A percentile compares a stretch with the other conserved stretches of the same genome.
phyloP scores from a whole-genome alignment of 768 basidiomycete genomes.

The Tulasnella sp. region DNA sequence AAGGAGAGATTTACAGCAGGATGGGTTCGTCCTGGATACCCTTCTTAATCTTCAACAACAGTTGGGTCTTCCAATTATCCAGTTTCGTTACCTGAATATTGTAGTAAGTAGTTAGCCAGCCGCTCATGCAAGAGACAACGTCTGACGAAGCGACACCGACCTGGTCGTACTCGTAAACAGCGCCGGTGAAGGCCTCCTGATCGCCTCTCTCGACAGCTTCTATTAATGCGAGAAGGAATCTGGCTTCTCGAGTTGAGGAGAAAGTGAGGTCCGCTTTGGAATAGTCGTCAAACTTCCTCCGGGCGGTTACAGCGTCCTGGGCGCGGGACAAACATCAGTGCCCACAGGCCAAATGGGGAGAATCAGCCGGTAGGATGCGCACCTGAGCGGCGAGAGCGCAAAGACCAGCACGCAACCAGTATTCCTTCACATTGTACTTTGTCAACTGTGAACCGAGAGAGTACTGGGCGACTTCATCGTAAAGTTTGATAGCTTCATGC shows the following conservation, averaged over 20 bases:
- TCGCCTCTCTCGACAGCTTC: constrained; percentile 69
- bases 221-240: constrained; percentile 69
- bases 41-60: constrained; percentile 86
- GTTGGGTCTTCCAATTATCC: constrained; percentile 92
- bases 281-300: constrained; percentile 71
- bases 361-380: constrained; percentile 32
- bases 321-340: neutral
- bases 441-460: constrained; percentile 75
- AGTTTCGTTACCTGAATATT: constrained; percentile 48
- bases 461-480: constrained; percentile 82
- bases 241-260: constrained; percentile 80
- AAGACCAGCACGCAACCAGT: constrained; percentile 80
- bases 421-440: constrained; percentile 98
- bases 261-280: constrained; percentile 75
- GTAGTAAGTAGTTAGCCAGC: neutral
- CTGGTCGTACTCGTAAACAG: constrained; percentile 86
- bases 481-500: constrained; percentile 73
- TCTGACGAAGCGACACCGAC: constrained; percentile 31
- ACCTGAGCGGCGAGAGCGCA: constrained; percentile 86
- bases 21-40: constrained; percentile 52
- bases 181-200: constrained; percentile 66
- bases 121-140: too few relatives aligned
- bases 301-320: constrained; percentile 78
- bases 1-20: neutral
- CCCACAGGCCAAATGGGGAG: neutral